Evolutionary conservation across 2,329 filamentous ascomycete genomes (phyloP).

Genomic region (Xylaria sp.): DNA sequence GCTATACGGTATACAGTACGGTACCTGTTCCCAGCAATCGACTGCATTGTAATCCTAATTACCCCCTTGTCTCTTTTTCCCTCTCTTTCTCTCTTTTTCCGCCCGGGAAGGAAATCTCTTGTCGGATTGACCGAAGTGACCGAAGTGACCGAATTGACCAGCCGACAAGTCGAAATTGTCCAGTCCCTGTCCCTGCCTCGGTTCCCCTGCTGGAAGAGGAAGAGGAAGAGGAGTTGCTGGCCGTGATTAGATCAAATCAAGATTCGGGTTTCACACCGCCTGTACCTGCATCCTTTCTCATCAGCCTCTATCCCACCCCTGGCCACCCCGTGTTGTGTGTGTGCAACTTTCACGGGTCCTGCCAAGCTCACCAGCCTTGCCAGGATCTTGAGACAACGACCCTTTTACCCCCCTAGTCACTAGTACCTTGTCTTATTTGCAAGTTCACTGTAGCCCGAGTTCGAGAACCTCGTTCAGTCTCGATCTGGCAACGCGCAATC

Average conservation of each 20-base stretch:
- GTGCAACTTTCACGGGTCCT: conserved; percentile 3
- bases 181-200: not conserved
- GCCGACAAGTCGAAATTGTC: not conserved
- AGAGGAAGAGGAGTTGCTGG: too few relatives aligned
- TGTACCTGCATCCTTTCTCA: conserved; percentile 5
- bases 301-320: not conserved
- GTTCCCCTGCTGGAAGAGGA: too few relatives aligned
- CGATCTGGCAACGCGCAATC: conserved; percentile 11
- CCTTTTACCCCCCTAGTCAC: conserved; percentile 10
- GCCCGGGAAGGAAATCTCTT: too few relatives aligned
- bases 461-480: conserved; percentile 11
- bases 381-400: conserved; percentile 20
- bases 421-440: conserved; percentile 5
- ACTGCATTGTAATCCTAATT: conserved; percentile 2
- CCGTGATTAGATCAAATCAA: not conserved
- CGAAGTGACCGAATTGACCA: not conserved
- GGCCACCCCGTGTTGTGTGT: not conserved
- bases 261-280: conserved; percentile 1
- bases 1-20: not conserved
- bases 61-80: not conserved
- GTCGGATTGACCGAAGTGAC: too few relatives aligned
- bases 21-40: not conserved
- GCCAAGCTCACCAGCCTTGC: not conserved
- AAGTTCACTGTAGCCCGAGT: not conserved
- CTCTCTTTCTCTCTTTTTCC: too few relatives aligned